Percentiles rank a stretch among this genome's conserved stretches.
phyloP scores from a whole-genome alignment of 2,329 filamentous ascomycete genomes.

The Fonsecaea monophora region DNA sequence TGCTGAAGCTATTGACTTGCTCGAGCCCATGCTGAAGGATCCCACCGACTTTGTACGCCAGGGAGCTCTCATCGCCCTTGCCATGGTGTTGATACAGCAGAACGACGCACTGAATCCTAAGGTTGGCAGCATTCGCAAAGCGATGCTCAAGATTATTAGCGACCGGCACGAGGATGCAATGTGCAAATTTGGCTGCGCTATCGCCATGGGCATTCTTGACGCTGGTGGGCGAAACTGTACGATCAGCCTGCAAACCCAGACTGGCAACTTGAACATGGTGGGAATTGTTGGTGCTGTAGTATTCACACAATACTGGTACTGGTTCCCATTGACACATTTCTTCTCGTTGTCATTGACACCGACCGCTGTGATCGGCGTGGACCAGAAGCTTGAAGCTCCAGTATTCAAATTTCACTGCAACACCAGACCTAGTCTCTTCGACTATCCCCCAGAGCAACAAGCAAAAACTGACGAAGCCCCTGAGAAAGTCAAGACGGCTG shows the following conservation, averaged over 20 bases:
- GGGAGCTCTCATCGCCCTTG: conserved; percentile 88
- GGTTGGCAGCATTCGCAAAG: conserved; percentile 87
- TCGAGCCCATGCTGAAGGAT: conserved; percentile 99
- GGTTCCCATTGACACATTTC: conserved; percentile 99
- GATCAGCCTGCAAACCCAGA: conserved; percentile 95
- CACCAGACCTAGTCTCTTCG: conserved; percentile 91
- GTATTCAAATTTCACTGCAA: conserved; percentile 96
- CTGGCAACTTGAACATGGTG: conserved; percentile 97
- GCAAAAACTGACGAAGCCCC: conserved; percentile 93
- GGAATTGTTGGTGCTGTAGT: conserved; percentile 97
- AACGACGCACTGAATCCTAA: conserved; percentile 99
- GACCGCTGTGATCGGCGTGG: conserved; percentile 91
- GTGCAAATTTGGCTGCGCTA: conserved; percentile 96
- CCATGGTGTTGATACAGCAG: conserved; percentile 99
- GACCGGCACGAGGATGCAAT: conserved; percentile 98
- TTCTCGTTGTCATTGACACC: conserved; percentile 94
- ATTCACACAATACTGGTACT: conserved; percentile 99
- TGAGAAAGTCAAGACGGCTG: conserved; percentile 91
- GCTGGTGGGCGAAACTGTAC: conserved; percentile 98
- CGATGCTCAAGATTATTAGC: conserved; percentile 88
- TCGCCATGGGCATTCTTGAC: conserved; percentile 96
- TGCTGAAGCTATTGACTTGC: conserved; percentile 92
- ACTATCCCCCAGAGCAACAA: conserved; percentile 96
- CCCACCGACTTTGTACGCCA: conserved; percentile 98
- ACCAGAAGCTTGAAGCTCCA: conserved; percentile 91